Evolutionary conservation across 2,329 filamentous ascomycete genomes (phyloP), one percentile per base, ranked within the genome.

Genomic region (Exserohilum rostratum): DNA sequence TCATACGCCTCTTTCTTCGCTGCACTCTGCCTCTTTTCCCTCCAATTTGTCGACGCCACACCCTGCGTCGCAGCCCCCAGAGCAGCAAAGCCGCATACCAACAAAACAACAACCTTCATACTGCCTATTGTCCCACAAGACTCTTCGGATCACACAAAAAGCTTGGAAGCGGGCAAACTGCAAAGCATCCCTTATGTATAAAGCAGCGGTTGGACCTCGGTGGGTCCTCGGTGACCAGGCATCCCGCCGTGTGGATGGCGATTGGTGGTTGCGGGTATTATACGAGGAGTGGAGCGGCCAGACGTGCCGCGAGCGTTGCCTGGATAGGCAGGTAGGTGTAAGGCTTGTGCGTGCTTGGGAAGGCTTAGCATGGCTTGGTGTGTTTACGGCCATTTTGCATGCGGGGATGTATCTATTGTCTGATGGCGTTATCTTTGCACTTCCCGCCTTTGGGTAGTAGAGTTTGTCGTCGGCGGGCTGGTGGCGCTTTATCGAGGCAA

Each of bases 271-370:
- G 7, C 4, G 22, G 7, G 7, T 4, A 25, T 4, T 25, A 25
- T 25, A 42, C n/a, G 13, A 10, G 5, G 38, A n/a, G 22, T 15
- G 29, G 29, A 22, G 47, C 22, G 3, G 11, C 6, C 5, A 12
- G 47, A 12, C 31, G 11, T 43, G 49, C 46, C 43, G 47, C 40
- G 35, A 49, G 46, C 56, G 40, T 53, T 56, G 29, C 56, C 54
- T 22, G 27, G 34, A 46, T 25, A 57, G 54, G 60, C 51, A 64
- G 61, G 60, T 62, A 34, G 3, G 11, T 6, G 11, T 22, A 58
- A 61, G 50, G 58, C 60, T 63, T 63, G 43, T 30, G 38, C 44
- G 45, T 55, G 55, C 57, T 62, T 58, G 55, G 53, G 27, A 45
- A 56, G 49, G 60, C 61, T 62, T 65, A 51, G 60, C 47, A 20